phyloP scores from a whole-genome alignment of 2,329 filamentous ascomycete species.

The Aspergillus viridinutans region DNA sequence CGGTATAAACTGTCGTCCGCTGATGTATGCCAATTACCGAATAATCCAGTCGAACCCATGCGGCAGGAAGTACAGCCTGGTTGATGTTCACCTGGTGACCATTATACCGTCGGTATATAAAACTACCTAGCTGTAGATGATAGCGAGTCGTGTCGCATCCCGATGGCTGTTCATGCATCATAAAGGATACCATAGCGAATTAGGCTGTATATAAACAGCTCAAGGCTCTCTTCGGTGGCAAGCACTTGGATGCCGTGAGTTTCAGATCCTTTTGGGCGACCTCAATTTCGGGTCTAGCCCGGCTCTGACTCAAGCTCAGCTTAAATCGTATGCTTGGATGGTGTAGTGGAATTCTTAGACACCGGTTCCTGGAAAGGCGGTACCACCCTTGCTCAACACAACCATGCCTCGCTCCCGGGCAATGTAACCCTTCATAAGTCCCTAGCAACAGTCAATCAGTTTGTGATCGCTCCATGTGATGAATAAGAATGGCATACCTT shows the following conservation, averaged over 20 bases:
- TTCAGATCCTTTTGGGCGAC: not conserved
- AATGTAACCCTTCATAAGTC: conserved; percentile 97
- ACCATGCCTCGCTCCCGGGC: conserved; percentile 84
- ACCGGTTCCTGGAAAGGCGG: conserved; percentile 86
- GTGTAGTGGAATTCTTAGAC: conserved; percentile 41
- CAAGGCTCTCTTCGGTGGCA: not conserved
- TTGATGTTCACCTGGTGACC: not conserved
- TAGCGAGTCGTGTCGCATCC: not conserved
- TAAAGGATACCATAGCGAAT: not conserved
- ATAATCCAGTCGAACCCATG: not conserved
- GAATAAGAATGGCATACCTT: conserved; percentile 62
- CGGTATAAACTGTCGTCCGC: not conserved
- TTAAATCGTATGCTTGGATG: not conserved
- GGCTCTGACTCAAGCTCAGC: not conserved
- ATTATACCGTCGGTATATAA: not conserved
- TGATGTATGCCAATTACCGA: not conserved
- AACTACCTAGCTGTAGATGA: not conserved
- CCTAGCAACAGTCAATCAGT: conserved; percentile 49
- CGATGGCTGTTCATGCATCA: not conserved
- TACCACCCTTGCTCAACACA: conserved; percentile 82
- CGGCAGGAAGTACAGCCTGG: not conserved
- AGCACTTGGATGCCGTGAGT: not conserved
- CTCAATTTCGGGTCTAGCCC: not conserved
- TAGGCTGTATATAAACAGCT: not conserved
- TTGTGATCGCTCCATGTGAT: not conserved